phyloP scores from a whole-genome alignment of 2,329 filamentous ascomycete genomes.

The Venturia carpophila region DNA sequence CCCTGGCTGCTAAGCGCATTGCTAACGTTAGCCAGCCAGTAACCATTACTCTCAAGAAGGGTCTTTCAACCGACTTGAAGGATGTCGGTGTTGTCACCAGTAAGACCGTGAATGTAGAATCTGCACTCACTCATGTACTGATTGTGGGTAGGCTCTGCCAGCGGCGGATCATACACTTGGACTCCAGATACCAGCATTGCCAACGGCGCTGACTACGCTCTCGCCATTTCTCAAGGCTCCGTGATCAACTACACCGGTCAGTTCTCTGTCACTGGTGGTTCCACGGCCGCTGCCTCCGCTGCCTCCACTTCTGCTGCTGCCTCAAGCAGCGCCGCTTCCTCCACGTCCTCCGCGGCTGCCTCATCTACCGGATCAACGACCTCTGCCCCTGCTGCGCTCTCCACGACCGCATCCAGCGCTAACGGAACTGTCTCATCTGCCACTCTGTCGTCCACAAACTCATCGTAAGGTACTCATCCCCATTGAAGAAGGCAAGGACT shows the following conservation, averaged over 20 bases:
- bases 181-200: slow-evolving; percentile 38
- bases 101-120: slow-evolving; percentile 25
- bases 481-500: slow-evolving; percentile 2
- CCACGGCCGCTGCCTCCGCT: slow-evolving; percentile 26
- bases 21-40: slow-evolving; percentile 28
- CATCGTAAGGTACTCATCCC: slow-evolving; percentile 23
- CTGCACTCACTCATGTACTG: neutral
- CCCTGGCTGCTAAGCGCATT: neutral
- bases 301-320: slow-evolving; percentile 20
- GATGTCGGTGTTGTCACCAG: slow-evolving; percentile 44
- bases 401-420: slow-evolving; percentile 23
- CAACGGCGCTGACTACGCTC: slow-evolving; percentile 47
- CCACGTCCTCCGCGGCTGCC: slow-evolving; percentile 6
- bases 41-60: slow-evolving; percentile 50
- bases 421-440: slow-evolving; percentile 34
- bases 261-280: slow-evolving; percentile 38
- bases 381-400: slow-evolving; percentile 1
- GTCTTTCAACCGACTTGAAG: slow-evolving; percentile 41
- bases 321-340: neutral
- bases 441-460: slow-evolving; percentile 24
- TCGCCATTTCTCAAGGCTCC: slow-evolving; percentile 48
- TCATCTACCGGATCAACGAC: neutral
- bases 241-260: slow-evolving; percentile 49
- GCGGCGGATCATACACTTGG: slow-evolving; percentile 44
- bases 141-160: slow-evolving; percentile 31